phyloP scores from a whole-genome alignment of 129 eudicot genomes.

The Apium graveolens region DNA sequence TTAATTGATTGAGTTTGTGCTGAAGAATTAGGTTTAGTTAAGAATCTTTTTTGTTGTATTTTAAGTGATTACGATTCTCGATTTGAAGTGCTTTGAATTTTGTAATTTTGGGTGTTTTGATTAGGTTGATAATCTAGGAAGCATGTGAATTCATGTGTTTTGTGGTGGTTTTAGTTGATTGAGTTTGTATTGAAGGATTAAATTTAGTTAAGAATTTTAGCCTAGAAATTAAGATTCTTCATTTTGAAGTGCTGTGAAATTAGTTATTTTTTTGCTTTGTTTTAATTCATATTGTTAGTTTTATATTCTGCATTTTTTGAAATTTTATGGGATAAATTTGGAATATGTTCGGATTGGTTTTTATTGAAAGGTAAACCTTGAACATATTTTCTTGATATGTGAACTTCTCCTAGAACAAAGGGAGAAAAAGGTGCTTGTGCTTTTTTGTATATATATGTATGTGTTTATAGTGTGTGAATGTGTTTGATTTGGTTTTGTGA shows the following conservation, averaged over 20 bases:
- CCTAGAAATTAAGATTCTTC: not conserved
- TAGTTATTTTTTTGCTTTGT: too few relatives aligned
- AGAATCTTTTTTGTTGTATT: too few relatives aligned
- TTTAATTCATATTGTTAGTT: too few relatives aligned
- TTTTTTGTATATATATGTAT: not conserved
- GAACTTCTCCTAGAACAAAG: not conserved
- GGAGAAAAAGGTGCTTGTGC: not conserved
- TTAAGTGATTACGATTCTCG: not conserved
- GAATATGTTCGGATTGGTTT: not conserved
- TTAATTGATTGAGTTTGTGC: not conserved
- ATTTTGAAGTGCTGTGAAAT: not conserved
- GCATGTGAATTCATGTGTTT: not conserved
- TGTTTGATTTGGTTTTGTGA: too few relatives aligned
- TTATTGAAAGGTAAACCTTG: not conserved
- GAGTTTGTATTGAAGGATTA: not conserved
- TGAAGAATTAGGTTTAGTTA: not conserved
- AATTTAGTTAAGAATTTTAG: not conserved
- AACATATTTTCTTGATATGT: not conserved
- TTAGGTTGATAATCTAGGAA: not conserved
- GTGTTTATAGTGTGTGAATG: too few relatives aligned
- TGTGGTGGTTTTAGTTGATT: not conserved
- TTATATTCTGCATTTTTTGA: not conserved
- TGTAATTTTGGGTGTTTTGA: not conserved
- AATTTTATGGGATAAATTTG: not conserved
- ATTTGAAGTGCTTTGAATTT: too few relatives aligned